These are phyloP conservation scores for Ceratocystis papillata DNA, from an alignment of 2,329 filamentous ascomycete genomes.

Conservation along the genomic window DNA sequence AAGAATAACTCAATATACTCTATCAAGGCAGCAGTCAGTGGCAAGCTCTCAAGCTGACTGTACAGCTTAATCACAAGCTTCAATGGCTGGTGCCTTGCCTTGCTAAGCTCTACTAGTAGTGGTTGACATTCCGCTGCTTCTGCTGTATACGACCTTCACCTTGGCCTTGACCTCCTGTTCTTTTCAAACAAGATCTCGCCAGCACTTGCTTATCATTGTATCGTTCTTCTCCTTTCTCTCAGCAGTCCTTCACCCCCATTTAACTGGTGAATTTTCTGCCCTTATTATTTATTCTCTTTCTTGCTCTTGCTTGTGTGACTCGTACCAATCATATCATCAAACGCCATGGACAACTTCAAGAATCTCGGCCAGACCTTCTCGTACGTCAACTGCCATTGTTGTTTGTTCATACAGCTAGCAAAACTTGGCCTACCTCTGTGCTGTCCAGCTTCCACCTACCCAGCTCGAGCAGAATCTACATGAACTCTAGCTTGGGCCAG, in stretches of 20 bases:
- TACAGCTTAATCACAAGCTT: slow-evolving; percentile 11
- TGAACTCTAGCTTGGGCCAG: not conserved
- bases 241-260: too few species aligned
- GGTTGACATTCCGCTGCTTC: not conserved
- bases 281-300: slow-evolving; percentile 8
- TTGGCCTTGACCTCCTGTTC: not conserved
- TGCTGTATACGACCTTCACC: not conserved
- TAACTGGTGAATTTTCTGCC: not conserved
- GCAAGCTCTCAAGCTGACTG: not conserved
- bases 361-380: slow-evolving; percentile 25
- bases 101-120: not conserved
- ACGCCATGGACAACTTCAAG: slow-evolving; percentile 24
- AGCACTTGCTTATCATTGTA: not conserved
- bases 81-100: slow-evolving; percentile 11
- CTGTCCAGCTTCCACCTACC: not conserved
- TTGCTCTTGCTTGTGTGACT: not conserved
- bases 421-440: not conserved
- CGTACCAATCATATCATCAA: too few species aligned
- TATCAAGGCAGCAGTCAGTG: not conserved
- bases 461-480: not conserved
- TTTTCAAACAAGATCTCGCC: not conserved
- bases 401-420: too few species aligned
- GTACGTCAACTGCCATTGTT: slow-evolving; percentile 17
- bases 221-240: too few species aligned
- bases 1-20: not conserved